Evolutionary conservation across 257 asterid genomes (phyloP), one percentile per base, ranked within the genome.

Genomic region (Nicotiana paniculata): DNA sequence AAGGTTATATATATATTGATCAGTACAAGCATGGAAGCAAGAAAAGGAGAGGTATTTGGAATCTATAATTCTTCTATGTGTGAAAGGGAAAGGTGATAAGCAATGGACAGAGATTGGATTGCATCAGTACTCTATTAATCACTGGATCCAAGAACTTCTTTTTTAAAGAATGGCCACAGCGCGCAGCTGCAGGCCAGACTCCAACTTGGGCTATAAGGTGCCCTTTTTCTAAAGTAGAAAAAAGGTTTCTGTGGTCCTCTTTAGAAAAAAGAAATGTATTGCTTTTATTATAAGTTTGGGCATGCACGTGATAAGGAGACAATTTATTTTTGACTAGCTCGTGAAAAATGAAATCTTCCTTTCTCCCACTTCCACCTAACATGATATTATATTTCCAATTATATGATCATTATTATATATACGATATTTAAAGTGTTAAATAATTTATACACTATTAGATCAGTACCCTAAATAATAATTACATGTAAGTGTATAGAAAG

Each of bases 131-230:
- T 18, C 11, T 54, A 10, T 37, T 15, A 78, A 63, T 83, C 61
- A 77, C 85, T 58, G 81, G 85, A 81, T 86, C 85, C 89, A 83
- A 83, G 76, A 81, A 51, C 68, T 35, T 13, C 4, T 51, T 75
- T 72, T 53, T 35, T 77, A 77, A 55, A 81, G 39, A 17, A 54
- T 81, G 74, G 28, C 33, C 84, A 82, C 15, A 55, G 62, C 24
- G 24, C 24, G 24, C 33, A 64, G 68, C 11, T 37, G 30, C 39
- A 28, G 3, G 33, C 33, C 26, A 70, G 9, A 74, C 63, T 75
- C 26, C 77, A 83, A 80, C 69, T 81, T 81, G 85, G 78, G 82
- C 10, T 59, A 21, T 21, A 72, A 59, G 65, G 81, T 24, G 39
- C 18, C 3, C 70, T 24, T 37, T 57, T 9, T 13, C 62, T 48